Evolutionary conservation across 2,329 filamentous ascomycete species (phyloP).

Genomic region (Calonectria ilicicola): DNA sequence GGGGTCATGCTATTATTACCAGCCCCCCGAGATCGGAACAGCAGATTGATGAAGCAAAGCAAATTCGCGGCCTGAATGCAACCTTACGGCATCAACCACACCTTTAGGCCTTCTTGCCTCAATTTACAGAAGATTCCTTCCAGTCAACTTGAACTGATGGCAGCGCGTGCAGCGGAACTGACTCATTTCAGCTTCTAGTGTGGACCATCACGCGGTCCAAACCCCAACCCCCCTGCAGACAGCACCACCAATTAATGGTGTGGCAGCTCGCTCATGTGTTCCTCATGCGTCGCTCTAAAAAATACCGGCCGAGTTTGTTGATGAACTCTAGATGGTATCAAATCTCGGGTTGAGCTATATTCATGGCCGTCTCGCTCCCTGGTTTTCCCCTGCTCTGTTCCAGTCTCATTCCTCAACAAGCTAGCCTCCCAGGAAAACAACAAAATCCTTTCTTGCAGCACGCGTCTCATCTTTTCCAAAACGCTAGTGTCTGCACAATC

Average conservation of each 20-base stretch:
- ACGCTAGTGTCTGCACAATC: neutral
- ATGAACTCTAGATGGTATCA: neutral
- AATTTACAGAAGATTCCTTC: neutral
- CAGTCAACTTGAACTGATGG: neutral
- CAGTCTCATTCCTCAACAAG: neutral
- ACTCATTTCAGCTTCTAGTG: neutral
- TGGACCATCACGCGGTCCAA: slow-evolving; percentile 4
- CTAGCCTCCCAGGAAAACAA: neutral
- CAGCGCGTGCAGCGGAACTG: neutral
- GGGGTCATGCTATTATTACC: neutral
- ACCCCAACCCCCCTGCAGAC: slow-evolving; percentile 1
- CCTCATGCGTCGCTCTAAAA: neutral
- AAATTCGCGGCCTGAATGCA: neutral
- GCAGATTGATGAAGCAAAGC: neutral
- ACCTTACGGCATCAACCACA: neutral
- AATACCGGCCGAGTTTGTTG: neutral
- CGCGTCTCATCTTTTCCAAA: neutral
- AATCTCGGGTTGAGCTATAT: neutral
- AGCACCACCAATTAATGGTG: neutral
- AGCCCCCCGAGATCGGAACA: neutral
- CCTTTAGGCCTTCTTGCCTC: neutral
- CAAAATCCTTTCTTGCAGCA: neutral
- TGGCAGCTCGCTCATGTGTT: neutral
- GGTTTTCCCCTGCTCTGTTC: neutral
- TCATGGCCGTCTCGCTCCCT: neutral